Base-by-base conservation (phyloP, 2,329 filamentous ascomycete species). In the Colletotrichum cereale region DNA sequence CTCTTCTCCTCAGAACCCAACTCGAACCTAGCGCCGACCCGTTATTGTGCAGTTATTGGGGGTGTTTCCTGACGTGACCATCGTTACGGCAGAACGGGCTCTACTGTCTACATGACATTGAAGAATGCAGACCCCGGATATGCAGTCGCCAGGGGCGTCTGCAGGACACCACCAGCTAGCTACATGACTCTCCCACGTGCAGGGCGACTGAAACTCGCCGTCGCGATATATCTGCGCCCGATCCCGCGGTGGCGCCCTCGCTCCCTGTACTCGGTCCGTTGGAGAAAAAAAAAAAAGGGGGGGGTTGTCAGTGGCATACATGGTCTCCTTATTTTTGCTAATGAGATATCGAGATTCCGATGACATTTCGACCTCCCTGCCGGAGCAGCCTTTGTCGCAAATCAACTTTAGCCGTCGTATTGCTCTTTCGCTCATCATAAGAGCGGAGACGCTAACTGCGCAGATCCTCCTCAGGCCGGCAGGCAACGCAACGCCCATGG, bases 1-100 rank as follows among this genome's bases (percentile, higher is more conserved):
- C 65, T 60, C 69, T 38, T 38, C 64, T 66, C 50, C 67, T 47
- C 55, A 34, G 40, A 71, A 67, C 50, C 64, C 67, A 56, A 56
- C 47, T 50, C 11, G 2, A 5, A 21, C 10, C 31, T 38, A 40
- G 62, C 24, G 31, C 36, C 36, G 36, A 24, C 50, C 58, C 52
- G 62, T 65, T 40, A 36, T 50, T 40, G 21, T 62, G 57, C 57
- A 58, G 50, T n/a, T 47, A 12, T 24, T 47, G 1, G 1, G 11
- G 5, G 1, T 14, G 12, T 47, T 50, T 71, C n/a, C n/a, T n/a
- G n/a, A n/a, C n/a, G n/a, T n/a, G n/a, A n/a, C n/a, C 24, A 66
- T 47, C 48, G 24, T 55, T 42, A 50, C 47, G 18, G n/a, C 18
- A 36, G 47, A 56, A 58, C 34, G 52, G 36, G n/a, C 42, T 44